These are phyloP conservation scores for Mycogone perniciosa DNA, from an alignment of 2,329 filamentous ascomycete species.

Conservation along the genomic window DNA sequence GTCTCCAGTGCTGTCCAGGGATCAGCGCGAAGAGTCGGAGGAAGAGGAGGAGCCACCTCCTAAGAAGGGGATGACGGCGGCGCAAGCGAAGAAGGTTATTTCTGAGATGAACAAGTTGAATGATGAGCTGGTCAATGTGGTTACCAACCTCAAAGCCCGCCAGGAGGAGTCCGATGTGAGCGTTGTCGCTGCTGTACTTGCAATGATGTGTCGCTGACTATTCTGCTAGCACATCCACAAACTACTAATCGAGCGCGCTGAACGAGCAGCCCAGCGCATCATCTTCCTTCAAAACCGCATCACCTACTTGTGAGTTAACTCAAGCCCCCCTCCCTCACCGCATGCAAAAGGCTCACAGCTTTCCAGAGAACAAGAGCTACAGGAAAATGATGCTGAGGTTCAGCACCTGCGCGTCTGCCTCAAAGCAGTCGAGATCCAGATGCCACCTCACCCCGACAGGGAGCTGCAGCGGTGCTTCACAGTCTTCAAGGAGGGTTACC, in stretches of 20 bases:
- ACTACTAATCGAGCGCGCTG: constrained; percentile 51
- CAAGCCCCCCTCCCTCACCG: constrained; percentile 9
- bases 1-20: constrained; percentile 29
- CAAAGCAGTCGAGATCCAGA: constrained; percentile 56
- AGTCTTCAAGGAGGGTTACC: constrained; percentile 56
- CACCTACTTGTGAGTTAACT: constrained; percentile 44
- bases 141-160: constrained; percentile 45
- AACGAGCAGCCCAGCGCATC: constrained; percentile 52
- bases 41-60: constrained; percentile 20
- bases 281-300: constrained; percentile 54
- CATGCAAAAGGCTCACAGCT: constrained; percentile 1
- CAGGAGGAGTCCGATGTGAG: constrained; percentile 55
- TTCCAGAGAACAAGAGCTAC: constrained; percentile 47
- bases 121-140: constrained; percentile 42
- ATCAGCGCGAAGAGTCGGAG: constrained; percentile 22
- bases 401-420: constrained; percentile 56
- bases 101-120: constrained; percentile 38
- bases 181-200: neutral
- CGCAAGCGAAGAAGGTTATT: constrained; percentile 33
- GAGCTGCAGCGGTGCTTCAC: constrained; percentile 54
- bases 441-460: constrained; percentile 44
- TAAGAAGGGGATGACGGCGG: constrained; percentile 27
- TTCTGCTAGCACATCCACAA: constrained; percentile 52
- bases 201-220: neutral
- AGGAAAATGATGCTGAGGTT: constrained; percentile 53